Conservation (phyloP, 352 stramenopile species). For the Globisporangium middletonii region DNA sequence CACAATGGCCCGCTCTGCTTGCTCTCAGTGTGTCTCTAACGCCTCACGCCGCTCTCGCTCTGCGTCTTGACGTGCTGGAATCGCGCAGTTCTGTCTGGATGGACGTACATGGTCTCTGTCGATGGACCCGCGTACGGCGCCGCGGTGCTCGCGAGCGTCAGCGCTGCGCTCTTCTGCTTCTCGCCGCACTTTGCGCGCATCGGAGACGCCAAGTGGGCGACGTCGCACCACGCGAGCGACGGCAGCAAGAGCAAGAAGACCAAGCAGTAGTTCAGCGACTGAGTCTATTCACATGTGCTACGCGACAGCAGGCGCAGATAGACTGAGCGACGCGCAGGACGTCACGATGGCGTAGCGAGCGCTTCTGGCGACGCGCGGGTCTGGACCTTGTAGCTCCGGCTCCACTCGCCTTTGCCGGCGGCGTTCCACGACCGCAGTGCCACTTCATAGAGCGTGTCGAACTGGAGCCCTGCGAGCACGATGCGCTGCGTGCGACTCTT, state of each 20-base stretch:
- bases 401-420: slow-evolving; percentile 56
- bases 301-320: not conserved
- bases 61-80: not conserved
- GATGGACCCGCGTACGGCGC: slow-evolving; percentile 66
- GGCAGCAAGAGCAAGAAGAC: slow-evolving; percentile 6
- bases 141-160: slow-evolving; percentile 49
- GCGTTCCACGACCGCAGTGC: slow-evolving; percentile 56
- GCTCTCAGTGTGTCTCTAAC: not conserved
- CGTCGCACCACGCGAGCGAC: not conserved
- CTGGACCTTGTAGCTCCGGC: slow-evolving; percentile 26
- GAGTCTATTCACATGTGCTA: not conserved
- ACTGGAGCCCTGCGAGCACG: slow-evolving; percentile 45
- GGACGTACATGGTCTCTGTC: slow-evolving; percentile 65
- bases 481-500: slow-evolving; percentile 30
- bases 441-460: slow-evolving; percentile 55
- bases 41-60: not conserved
- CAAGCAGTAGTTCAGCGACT: slow-evolving; percentile 21
- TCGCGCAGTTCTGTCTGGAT: slow-evolving; percentile 62
- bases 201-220: slow-evolving; percentile 15
- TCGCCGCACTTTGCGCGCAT: slow-evolving; percentile 50
- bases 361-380: slow-evolving; percentile 31
- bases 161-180: slow-evolving; percentile 58
- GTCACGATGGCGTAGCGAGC: not conserved
- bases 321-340: not conserved
- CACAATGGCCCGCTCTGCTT: not conserved